Evolutionary conservation across 2,329 filamentous ascomycete species (phyloP).

Genomic region (Daldinia eschscholtzii): DNA sequence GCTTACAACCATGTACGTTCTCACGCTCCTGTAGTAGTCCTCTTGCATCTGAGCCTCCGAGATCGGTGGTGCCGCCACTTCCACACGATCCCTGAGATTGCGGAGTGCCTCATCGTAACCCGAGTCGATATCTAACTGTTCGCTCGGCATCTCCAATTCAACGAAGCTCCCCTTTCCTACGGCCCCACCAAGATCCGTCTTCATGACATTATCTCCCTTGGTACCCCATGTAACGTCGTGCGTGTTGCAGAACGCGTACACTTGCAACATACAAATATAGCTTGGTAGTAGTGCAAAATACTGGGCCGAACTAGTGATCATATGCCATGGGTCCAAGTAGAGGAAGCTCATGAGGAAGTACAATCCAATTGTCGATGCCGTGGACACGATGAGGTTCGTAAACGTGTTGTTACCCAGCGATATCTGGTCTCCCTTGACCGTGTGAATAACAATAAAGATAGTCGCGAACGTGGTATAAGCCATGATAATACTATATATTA

Average conservation of each 20-base stretch:
- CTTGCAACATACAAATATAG: constrained; percentile 97
- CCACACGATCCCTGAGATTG: constrained; percentile 92
- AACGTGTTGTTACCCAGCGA: constrained; percentile 87
- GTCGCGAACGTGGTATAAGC: constrained; percentile 91
- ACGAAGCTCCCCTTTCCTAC: constrained; percentile 82
- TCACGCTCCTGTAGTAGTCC: constrained; percentile 97
- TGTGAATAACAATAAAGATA: constrained; percentile 88
- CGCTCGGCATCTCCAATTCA: constrained; percentile 96
- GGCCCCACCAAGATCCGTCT: constrained; percentile 91
- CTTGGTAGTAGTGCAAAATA: constrained; percentile 93
- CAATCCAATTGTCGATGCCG: constrained; percentile 88
- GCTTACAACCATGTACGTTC: constrained; percentile 96
- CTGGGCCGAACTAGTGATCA: constrained; percentile 91
- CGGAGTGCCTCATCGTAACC: constrained; percentile 97
- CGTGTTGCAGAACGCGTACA: constrained; percentile 99
- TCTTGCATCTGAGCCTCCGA: constrained; percentile 90
- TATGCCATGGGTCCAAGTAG: constrained; percentile 98
- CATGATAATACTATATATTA: constrained; percentile 96
- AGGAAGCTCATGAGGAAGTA: constrained; percentile 98
- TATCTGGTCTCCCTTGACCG: constrained; percentile 71
- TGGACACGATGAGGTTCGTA: constrained; percentile 92
- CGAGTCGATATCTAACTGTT: constrained; percentile 97
- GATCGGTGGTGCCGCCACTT: constrained; percentile 73
- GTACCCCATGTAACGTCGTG: constrained; percentile 99
- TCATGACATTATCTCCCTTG: constrained; percentile 96